Conservation (phyloP, 352 stramenopile species). For the Phytophthora europaea region DNA sequence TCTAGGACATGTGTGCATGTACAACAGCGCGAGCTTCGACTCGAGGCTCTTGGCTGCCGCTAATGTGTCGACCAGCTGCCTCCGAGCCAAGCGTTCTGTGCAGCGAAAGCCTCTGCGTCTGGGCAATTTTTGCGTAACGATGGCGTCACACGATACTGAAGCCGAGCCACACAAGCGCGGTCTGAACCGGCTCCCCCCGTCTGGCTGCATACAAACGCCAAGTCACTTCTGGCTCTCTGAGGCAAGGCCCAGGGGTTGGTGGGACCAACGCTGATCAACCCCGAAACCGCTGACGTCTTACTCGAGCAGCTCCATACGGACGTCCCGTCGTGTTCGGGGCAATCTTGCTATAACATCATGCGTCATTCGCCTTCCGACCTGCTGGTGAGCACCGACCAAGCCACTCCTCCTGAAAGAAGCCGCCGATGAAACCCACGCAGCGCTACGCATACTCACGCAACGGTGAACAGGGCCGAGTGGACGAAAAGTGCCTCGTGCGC, state of each 20-base stretch:
- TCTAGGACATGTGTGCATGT: not conserved
- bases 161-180: slow-evolving; percentile 23
- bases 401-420: slow-evolving; percentile 3
- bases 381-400: slow-evolving; percentile 24
- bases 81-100: not conserved
- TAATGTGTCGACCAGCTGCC: slow-evolving; percentile 15
- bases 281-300: slow-evolving; percentile 24
- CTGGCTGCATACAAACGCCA: slow-evolving; percentile 22
- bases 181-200: slow-evolving; percentile 25
- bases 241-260: slow-evolving; percentile 20
- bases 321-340: slow-evolving; percentile 27
- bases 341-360: slow-evolving; percentile 5
- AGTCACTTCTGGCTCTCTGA: slow-evolving; percentile 33
- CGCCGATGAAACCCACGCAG: slow-evolving; percentile 52
- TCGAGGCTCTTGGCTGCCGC: not conserved
- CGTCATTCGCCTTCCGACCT: slow-evolving; percentile 38
- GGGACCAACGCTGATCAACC: slow-evolving; percentile 24
- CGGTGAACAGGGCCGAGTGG: slow-evolving; percentile 62
- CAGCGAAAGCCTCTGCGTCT: slow-evolving; percentile 1
- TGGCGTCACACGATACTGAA: slow-evolving; percentile 15
- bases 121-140: slow-evolving; percentile 35
- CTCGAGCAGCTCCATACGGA: slow-evolving; percentile 31
- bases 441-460: slow-evolving; percentile 89
- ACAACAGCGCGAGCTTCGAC: slow-evolving; percentile 1
- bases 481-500: slow-evolving; percentile 79